These are phyloP conservation scores for Xylariaceae sp. DNA, from an alignment of 2,329 filamentous ascomycete genomes.

Conservation along the genomic window DNA sequence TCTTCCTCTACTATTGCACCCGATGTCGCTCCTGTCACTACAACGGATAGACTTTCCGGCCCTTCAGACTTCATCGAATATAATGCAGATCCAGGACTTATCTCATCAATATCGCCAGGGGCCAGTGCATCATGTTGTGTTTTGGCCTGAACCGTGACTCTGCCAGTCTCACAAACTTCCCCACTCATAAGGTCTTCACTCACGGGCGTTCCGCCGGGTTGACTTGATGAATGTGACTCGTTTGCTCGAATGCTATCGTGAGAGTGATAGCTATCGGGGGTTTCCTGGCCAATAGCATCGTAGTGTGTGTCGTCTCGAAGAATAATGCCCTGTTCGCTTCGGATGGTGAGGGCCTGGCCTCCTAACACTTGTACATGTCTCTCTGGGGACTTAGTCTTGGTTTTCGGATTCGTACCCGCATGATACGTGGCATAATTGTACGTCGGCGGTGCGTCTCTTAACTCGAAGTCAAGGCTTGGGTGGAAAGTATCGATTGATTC, in stretches of 20 bases:
- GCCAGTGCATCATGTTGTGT: not conserved
- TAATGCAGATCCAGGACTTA: not conserved
- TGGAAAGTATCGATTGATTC: slow-evolving; percentile 33
- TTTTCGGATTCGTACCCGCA: slow-evolving; percentile 23
- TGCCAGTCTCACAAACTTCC: not conserved
- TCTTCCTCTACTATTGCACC: slow-evolving; percentile 1
- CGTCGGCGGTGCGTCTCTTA: slow-evolving; percentile 20
- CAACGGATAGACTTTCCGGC: not conserved
- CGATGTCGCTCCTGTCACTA: not conserved
- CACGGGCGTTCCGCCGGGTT: not conserved
- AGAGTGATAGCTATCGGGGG: slow-evolving; percentile 6
- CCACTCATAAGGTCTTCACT: not conserved
- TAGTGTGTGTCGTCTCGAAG: slow-evolving; percentile 28
- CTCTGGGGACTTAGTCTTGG: slow-evolving; percentile 27
- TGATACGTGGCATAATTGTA: slow-evolving; percentile 28
- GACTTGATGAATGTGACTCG: not conserved
- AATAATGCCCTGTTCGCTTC: slow-evolving; percentile 34
- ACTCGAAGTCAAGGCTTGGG: slow-evolving; percentile 30
- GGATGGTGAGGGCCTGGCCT: slow-evolving; percentile 29
- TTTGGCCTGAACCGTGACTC: not conserved
- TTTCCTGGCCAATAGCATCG: slow-evolving; percentile 14
- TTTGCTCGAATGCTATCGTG: slow-evolving; percentile 1
- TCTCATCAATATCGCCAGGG: not conserved
- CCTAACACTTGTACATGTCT: slow-evolving; percentile 29
- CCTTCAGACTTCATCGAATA: not conserved